A percentile compares a stretch with the other conserved stretches of the same genome.
Conservation (phyloP, 768 basidiomycete genomes). For the Tephrocybe sp. region DNA sequence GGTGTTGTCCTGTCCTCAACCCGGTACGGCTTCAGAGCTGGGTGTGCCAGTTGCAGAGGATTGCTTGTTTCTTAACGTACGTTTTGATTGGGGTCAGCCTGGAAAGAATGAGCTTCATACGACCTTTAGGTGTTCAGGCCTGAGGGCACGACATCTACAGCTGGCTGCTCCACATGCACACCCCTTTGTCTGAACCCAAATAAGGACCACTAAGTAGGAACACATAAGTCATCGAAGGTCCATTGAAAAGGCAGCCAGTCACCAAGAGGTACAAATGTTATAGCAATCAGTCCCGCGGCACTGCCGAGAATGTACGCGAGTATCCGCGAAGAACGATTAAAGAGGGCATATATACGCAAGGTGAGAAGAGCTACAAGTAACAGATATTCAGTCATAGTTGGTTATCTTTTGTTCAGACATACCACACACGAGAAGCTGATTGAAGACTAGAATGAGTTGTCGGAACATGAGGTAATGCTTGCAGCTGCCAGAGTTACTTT, state of each 20-base stretch:
- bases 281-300: background rate
- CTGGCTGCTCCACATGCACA: slow-evolving; percentile 29
- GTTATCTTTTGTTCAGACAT: background rate
- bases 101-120: background rate
- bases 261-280: background rate
- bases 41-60: slow-evolving; percentile 50
- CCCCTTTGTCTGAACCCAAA: slow-evolving; percentile 38
- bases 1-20: too few species aligned
- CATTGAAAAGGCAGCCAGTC: background rate
- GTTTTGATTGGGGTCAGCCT: slow-evolving; percentile 6
- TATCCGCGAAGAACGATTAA: slow-evolving; percentile 1
- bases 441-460: background rate
- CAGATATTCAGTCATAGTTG: too few species aligned
- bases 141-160: slow-evolving; percentile 17
- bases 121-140: slow-evolving; percentile 34
- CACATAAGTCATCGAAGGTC: background rate
- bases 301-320: background rate
- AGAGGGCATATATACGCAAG: slow-evolving; percentile 6
- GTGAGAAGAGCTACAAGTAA: slow-evolving; percentile 1
- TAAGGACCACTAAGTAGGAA: slow-evolving; percentile 42
- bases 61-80: slow-evolving; percentile 50
- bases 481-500: background rate
- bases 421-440: slow-evolving; percentile 4
- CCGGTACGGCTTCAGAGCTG: slow-evolving; percentile 29
- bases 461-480: background rate